Percentiles rank a stretch among this genome's conserved stretches.
These are phyloP conservation scores for Fusarium tjaetaba DNA, from an alignment of 2,329 filamentous ascomycete genomes.

Conservation along the genomic window DNA sequence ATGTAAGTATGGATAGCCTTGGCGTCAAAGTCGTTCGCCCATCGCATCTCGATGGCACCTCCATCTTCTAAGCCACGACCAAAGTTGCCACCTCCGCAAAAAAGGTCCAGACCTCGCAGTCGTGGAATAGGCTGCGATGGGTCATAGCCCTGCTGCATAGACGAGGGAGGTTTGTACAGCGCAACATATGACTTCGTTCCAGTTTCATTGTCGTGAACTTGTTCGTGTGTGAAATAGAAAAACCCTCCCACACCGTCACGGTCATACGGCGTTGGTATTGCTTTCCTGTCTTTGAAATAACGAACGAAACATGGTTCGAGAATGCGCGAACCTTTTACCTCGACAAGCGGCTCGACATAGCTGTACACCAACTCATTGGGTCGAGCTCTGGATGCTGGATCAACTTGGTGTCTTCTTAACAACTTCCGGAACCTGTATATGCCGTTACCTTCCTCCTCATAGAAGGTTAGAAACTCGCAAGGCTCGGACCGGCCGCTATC, in stretches of 20 bases:
- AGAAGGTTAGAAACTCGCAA: conserved; percentile 62
- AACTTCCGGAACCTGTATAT: conserved; percentile 61
- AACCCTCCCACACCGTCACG: conserved; percentile 71
- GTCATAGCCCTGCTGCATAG: conserved; percentile 66
- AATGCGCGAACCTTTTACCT: conserved; percentile 54
- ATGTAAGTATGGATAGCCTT: conserved; percentile 77
- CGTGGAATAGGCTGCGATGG: conserved; percentile 50
- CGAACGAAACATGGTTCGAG: conserved; percentile 68
- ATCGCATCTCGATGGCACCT: conserved; percentile 70
- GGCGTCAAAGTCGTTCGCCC: conserved; percentile 73
- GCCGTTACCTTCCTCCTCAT: conserved; percentile 21
- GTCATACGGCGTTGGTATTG: conserved; percentile 71
- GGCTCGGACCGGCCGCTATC: conserved; percentile 62
- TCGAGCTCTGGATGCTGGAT: conserved; percentile 46
- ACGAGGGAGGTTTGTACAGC: conserved; percentile 47
- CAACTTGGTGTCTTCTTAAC: conserved; percentile 57
- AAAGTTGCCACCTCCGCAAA: conserved; percentile 81
- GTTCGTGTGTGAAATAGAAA: conserved; percentile 68
- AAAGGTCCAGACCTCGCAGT: conserved; percentile 74
- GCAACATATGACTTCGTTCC: conserved; percentile 45
- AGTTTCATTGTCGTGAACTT: conserved; percentile 1
- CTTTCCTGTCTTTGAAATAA: conserved; percentile 56
- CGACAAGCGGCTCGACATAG: conserved; percentile 49
- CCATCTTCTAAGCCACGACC: conserved; percentile 80
- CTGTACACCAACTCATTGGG: conserved; percentile 71